Base-by-base conservation (phyloP, 139 green algal genomes). In the Chlamydomonas sphaeroides region DNA sequence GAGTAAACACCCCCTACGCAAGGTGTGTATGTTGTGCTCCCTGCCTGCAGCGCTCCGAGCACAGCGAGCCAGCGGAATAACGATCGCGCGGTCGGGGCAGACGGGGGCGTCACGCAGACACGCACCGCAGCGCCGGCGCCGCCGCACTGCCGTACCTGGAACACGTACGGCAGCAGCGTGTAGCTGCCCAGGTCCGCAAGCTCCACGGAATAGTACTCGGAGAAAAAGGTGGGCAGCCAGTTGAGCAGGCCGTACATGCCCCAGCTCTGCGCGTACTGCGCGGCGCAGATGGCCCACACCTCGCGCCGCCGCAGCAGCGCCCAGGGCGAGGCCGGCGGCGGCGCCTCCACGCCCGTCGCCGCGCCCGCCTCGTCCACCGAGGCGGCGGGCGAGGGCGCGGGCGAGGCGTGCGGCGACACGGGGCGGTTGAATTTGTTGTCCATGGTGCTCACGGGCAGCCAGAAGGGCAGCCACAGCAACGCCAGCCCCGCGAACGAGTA, bases 151-250 rank as follows among this genome's bases (percentile, higher is more conserved):
- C 61, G 28, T 17, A 62, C 53, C 53, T 92, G 88, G 36, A 96
- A 72, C 10, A 96, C 38, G 70, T 95, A 96, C 5, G 94, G 94
- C 84, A 93, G 68, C 74, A 97, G 74, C 0, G 94, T 96, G 83
- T 95, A 95, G n/a, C 63, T 76, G 7, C 80, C 90, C 63, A 96
- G 78, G 42, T 96, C 81, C 35, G 69, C 80, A 5, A 96, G 42
- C 63, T 91, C 71, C 28, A 97, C 56, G 20, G 88, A 68, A 62
- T 94, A 95, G 28, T 66, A 90, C 38, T 96, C 93, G 7, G 84
- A 78, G 83, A 96, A 97, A 83, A 94, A 97, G 23, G 92, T 95
- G 25, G 94, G 94, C 81, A 97, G 92, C 94, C 94, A 97, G 75
- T 90, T 96, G 30, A 97, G 88, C 69, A 97, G 73, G 25, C 89